Base-by-base conservation (phyloP, 108 stramenopile species). In the Chaetoceros tenuissimus region DNA sequence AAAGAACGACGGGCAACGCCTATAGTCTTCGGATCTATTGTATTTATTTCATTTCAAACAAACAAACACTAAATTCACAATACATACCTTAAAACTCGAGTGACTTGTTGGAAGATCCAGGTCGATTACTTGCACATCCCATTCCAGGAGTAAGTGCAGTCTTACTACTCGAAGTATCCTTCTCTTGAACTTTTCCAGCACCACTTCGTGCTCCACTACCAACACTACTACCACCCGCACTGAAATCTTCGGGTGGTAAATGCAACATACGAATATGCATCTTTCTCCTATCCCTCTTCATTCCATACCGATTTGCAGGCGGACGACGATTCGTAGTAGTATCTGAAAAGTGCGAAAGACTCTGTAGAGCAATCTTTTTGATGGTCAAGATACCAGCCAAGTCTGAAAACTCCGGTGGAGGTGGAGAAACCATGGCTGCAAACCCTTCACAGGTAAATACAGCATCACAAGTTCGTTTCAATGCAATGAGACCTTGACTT, bases 281-380 rank as follows among this genome's bases (percentile, higher is more conserved):
- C 57, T 92, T 92, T 20, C 89, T 72, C 26, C 86, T 73, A 68
- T 92, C 89, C n/a, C 89, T 68, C 46, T 84, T 87, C 48, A 92
- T 59, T 20, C 89, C 89, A 57, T 81, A 92, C 16, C 86, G 48
- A 24, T 71, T 68, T 1, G 85, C 77, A 48, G 68, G 56, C 13
- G 81, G 81, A 28, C 82, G 78, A 46, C 83, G 85, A 64, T 57
- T 64, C 16, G 55, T 57, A 1, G 81, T 76, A 22, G 79, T 64
- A 52, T 84, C 82, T 1, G 75, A 69, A 74, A 74, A 87, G 53
- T 79, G 75, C 50, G 53, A 69, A 64, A 13, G 82, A 78, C 17
- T 66, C 63, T 19, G 82, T 67, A 28, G 83, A 68, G 23, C 49
- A 58, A 77, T 70, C 58, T 85, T 87, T n/a, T 66, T 57, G 3